Base-by-base conservation (phyloP, 768 basidiomycete genomes). In the Boletus subcaerulescens region DNA sequence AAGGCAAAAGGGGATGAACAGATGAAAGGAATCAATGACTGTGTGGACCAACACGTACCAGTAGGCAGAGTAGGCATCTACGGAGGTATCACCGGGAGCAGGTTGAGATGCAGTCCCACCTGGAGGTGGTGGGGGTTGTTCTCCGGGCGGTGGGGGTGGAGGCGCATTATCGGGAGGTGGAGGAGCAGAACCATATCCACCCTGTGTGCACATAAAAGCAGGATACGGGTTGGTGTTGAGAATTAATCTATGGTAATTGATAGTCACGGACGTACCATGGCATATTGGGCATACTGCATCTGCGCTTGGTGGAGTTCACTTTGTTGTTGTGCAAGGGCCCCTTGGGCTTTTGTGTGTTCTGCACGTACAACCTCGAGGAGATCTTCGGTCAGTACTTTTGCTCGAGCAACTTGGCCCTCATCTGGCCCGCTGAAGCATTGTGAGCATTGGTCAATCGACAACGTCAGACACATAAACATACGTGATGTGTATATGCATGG, bases 401-500 rank as follows among this genome's bases (percentile, higher is more conserved):
- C 95, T 42, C 90, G 84, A 20, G 86, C 86, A 1, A 96, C 87
- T 74, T 93, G 91, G 13, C 80, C 81, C 58, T 93, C 89, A 33
- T 94, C 93, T 13, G 95, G 95, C 4, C 93, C 94, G 26, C 58
- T 73, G 54, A 38, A 47, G 45, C 31, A 52, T 33, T 14, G 40
- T 52, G 6, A 58, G 59, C 15, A 13, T 22, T 43, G 26, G 43
- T 52, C 64, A 57, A 52, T 68, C 63, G 58, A 70, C 64, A 22
- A 26, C 17, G 17, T 9, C 24, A 18, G 14, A 40, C 11, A 10
- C 22, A 22, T 20, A 33, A 20, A 81, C 88, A 49, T 61, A 92
- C 91, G 90, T 92, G 60, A 95, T 88, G 62, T 93, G 89, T 61
- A 96, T 91, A 70, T 91, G 92, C 82, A 96, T 85, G 5, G 93